These are phyloP conservation scores for Brettanomyces bruxellensis DNA, from an alignment of 805 yeast genomes.

Conservation along the genomic window DNA sequence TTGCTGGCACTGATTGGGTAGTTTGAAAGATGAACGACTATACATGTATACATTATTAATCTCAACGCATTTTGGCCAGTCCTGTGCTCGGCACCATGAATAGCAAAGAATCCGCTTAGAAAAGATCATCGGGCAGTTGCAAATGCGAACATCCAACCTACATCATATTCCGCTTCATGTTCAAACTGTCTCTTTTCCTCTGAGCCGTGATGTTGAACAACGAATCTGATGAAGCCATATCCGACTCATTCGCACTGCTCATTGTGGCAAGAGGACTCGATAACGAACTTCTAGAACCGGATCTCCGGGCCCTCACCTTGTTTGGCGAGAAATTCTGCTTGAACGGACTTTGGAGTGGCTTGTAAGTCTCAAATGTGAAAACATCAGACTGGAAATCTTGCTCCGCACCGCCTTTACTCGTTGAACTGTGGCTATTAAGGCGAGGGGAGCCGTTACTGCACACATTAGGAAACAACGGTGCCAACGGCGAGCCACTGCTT, in stretches of 20 bases:
- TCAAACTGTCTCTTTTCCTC: constrained; percentile 43
- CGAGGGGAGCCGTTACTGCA: not conserved
- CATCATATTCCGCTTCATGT: constrained; percentile 34
- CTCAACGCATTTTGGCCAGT: too few species aligned
- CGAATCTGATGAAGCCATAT: constrained; percentile 18
- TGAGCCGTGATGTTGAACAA: constrained; percentile 37
- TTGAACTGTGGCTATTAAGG: too few species aligned
- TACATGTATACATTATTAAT: not conserved
- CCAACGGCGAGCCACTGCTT: not conserved
- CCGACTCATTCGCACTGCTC: not conserved
- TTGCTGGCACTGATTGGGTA: too few species aligned
- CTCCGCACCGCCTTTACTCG: not conserved
- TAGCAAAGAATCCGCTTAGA: too few species aligned
- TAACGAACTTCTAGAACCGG: constrained; percentile 1
- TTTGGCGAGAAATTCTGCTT: constrained; percentile 2
- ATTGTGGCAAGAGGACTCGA: constrained; percentile 1
- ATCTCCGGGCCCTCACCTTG: not conserved
- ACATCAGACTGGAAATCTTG: constrained; percentile 6
- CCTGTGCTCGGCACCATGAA: too few species aligned
- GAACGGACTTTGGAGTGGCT: constrained; percentile 20
- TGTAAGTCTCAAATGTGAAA: constrained; percentile 14
- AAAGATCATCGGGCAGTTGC: too few species aligned
- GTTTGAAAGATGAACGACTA: not conserved
- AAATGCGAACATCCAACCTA: constrained; percentile 1
- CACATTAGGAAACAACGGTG: not conserved